These are phyloP conservation scores for Exobasidium cylindrosporum DNA, from an alignment of 1,284 basidiomycete species.

Conservation along the genomic window DNA sequence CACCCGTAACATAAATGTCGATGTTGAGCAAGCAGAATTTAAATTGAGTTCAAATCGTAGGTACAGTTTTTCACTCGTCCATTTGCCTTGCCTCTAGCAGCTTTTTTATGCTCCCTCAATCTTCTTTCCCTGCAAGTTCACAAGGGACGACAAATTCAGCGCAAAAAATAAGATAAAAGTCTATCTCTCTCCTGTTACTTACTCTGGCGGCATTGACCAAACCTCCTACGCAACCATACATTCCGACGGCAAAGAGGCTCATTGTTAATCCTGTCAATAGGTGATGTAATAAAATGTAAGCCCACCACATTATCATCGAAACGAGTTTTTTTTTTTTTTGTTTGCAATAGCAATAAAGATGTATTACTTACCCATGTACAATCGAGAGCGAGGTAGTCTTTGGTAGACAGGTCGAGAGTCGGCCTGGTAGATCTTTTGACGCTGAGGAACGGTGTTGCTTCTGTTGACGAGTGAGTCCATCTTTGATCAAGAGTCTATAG, in stretches of 20 bases:
- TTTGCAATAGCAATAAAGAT: neutral
- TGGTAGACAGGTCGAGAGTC: slow-evolving; percentile 22
- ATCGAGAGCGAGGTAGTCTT: slow-evolving; percentile 20
- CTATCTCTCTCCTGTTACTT: slow-evolving; percentile 12
- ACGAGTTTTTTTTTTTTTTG: too few species aligned
- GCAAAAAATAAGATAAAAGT: too few species aligned
- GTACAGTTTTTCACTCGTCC: too few species aligned
- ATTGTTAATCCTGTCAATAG: slow-evolving; percentile 16
- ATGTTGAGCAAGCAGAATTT: too few species aligned
- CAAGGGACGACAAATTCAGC: too few species aligned
- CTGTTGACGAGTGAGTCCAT: slow-evolving; percentile 10
- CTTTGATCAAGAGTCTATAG: neutral
- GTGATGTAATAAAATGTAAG: neutral
- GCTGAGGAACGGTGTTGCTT: slow-evolving; percentile 23
- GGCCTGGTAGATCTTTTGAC: slow-evolving; percentile 20
- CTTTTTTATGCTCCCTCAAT: too few species aligned
- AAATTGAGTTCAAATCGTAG: too few species aligned
- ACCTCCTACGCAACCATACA: slow-evolving; percentile 18
- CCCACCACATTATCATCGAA: too few species aligned
- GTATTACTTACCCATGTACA: slow-evolving; percentile 20
- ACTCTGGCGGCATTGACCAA: slow-evolving; percentile 19
- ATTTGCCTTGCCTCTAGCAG: too few species aligned
- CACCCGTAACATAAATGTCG: too few species aligned
- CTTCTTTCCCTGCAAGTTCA: too few species aligned
- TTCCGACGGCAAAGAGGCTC: slow-evolving; percentile 17